These are phyloP conservation scores for Hypoxylon subgilvum DNA, from an alignment of 495 filamentous ascomycete species.

Conservation along the genomic window DNA sequence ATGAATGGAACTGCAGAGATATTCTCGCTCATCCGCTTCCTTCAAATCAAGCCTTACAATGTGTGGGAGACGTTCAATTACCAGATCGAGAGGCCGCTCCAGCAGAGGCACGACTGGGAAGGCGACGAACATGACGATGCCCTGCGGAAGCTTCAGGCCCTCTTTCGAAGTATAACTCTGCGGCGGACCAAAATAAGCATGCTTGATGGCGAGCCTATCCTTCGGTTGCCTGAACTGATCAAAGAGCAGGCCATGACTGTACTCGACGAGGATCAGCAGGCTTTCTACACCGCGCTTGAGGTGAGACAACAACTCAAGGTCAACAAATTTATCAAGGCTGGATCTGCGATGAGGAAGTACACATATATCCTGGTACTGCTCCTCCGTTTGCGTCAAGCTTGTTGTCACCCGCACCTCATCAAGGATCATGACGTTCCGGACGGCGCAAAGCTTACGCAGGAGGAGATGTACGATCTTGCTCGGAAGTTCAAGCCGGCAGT, in stretches of 20 bases:
- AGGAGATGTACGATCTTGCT: constrained; percentile 70
- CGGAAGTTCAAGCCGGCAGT: constrained; percentile 64
- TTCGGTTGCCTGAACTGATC: constrained; percentile 73
- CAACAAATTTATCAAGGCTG: constrained; percentile 76
- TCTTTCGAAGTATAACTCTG: constrained; percentile 85
- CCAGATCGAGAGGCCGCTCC: constrained; percentile 36
- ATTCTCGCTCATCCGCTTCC: constrained; percentile 81
- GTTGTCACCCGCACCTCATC: constrained; percentile 92
- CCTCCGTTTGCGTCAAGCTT: constrained; percentile 87
- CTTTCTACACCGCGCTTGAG: constrained; percentile 77
- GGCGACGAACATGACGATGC: constrained; percentile 49
- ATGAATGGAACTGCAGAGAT: constrained; percentile 87
- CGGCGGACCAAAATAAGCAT: constrained; percentile 82
- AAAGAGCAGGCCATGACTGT: constrained; percentile 68
- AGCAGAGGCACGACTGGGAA: constrained; percentile 41
- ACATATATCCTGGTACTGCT: constrained; percentile 84
- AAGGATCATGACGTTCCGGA: constrained; percentile 69
- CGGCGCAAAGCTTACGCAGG: constrained; percentile 51
- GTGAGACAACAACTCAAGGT: constrained; percentile 68
- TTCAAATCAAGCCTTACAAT: constrained; percentile 81
- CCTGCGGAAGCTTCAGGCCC: constrained; percentile 75
- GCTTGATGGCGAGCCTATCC: constrained; percentile 85
- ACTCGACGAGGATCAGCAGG: constrained; percentile 75
- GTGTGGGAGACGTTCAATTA: constrained; percentile 63
- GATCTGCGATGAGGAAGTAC: constrained; percentile 79